Base-by-base conservation (phyloP, 2,329 filamentous ascomycete species). In the Periglandula ipomoeae region DNA sequence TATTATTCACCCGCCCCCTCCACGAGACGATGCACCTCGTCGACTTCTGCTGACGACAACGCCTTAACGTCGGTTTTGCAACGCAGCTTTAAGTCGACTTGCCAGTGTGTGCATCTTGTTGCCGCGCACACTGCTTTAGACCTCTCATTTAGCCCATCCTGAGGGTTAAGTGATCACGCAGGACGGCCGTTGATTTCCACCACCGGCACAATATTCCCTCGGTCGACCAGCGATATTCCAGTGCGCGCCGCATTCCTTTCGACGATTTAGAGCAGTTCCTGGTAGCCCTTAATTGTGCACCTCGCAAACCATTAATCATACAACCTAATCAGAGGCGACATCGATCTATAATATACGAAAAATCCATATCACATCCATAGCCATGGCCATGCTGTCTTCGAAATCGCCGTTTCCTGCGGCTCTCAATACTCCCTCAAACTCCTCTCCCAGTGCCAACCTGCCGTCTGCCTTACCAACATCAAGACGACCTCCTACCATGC, bases 361-460 rank as follows among this genome's bases (percentile, higher is more conserved):
- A n/a, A 11, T 30, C 20, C 22, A 26, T 24, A 88, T 30, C 11
- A 34, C 43, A 48, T 30, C 30, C 11, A 15, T 15, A 32, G 30
- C 6, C 42, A 59, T 89, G 86, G 82, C 86, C 60, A 87, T 89
- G 81, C 71, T 90, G 61, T 86, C 86, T 56, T 81, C 85, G 52
- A 89, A 89, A 65, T 73, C 84, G 58, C 75, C 84, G 39, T 88
- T 84, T 62, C 75, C 83, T 56, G 63, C 74, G n/a, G 69, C 63
- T 55, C 66, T 78, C 24, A 66, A 68, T 43, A 70, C 75, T 4
- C 20, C 42, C 49, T 63, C 74, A 44, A 65, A 69, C 50, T 70
- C 76, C 56, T 60, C 72, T 11, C 69, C 78, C 39, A 60, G 50
- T 27, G 69, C 63, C 53, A 63, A 72, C 13, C 65, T 72, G n/a